phyloP scores from a whole-genome alignment of 345 rosid genomes.

The Salix caprea region DNA sequence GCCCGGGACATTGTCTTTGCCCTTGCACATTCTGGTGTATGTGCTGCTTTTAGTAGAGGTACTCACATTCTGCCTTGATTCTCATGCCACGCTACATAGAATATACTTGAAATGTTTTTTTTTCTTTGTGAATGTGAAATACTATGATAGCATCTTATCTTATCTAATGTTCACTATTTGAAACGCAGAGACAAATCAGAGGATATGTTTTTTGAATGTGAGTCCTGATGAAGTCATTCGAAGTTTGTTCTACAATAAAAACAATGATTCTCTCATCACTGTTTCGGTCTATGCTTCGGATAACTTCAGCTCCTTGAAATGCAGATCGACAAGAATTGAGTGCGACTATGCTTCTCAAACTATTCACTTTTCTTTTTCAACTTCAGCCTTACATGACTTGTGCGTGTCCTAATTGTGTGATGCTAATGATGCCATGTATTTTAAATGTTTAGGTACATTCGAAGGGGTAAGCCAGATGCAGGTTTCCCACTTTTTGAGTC shows the following conservation, averaged over 20 bases:
- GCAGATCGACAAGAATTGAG: slow-evolving; percentile 96
- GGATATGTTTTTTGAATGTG: slow-evolving; percentile 83
- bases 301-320: slow-evolving; percentile 90
- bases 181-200: slow-evolving; percentile 69
- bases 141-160: neutral
- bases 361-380: slow-evolving; percentile 1
- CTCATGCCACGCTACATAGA: too few relatives aligned
- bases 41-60: slow-evolving; percentile 96
- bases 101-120: neutral
- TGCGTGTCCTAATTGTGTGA: neutral
- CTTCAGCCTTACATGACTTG: neutral
- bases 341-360: slow-evolving; percentile 23
- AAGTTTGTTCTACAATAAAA: slow-evolving; percentile 88
- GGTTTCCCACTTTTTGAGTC: slow-evolving; percentile 95
- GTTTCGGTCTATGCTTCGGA: slow-evolving; percentile 94
- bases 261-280: slow-evolving; percentile 93
- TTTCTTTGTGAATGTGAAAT: neutral
- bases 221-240: slow-evolving; percentile 90
- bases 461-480: slow-evolving; percentile 89
- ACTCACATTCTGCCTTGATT: neutral
- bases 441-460: slow-evolving; percentile 58
- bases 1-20: slow-evolving; percentile 94
- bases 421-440: slow-evolving; percentile 2
- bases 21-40: slow-evolving; percentile 91
- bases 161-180: neutral